Evolutionary conservation across 1,284 basidiomycete genomes (phyloP).

Genomic region (Irpex sp.): DNA sequence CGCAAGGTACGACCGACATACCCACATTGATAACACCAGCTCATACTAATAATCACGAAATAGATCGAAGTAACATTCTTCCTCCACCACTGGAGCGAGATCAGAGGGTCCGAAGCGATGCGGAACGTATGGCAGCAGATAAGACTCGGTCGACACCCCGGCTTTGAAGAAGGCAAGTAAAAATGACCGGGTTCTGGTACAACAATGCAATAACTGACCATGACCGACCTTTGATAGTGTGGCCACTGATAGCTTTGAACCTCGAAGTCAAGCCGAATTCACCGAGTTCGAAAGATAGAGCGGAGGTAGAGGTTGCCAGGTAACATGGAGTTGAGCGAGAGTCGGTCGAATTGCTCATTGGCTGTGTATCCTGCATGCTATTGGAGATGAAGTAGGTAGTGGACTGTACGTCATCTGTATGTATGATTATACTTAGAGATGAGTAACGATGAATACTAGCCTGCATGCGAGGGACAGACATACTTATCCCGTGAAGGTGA

Average conservation of each 20-base stretch:
- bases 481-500: no score
- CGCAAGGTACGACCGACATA: background rate
- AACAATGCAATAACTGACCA: background rate
- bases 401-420: no score
- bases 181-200: background rate
- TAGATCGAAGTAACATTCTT: conserved; percentile 72
- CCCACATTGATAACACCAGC: background rate
- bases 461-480: no score
- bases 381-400: no score
- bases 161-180: conserved; percentile 69
- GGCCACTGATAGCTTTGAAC: conserved; percentile 60
- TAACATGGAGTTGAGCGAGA: background rate
- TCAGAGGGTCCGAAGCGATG: conserved; percentile 77
- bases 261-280: conserved; percentile 51
- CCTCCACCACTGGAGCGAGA: conserved; percentile 59
- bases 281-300: background rate
- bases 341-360: background rate
- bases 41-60: conserved; percentile 18
- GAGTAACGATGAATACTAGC: no score
- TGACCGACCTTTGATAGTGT: conserved; percentile 39
- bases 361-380: no score
- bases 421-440: no score
- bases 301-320: background rate
- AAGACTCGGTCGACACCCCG: conserved; percentile 50
- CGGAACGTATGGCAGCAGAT: conserved; percentile 76